Evolutionary conservation across 2,329 filamentous ascomycete species (phyloP).

Genomic region (Botrytis aclada): DNA sequence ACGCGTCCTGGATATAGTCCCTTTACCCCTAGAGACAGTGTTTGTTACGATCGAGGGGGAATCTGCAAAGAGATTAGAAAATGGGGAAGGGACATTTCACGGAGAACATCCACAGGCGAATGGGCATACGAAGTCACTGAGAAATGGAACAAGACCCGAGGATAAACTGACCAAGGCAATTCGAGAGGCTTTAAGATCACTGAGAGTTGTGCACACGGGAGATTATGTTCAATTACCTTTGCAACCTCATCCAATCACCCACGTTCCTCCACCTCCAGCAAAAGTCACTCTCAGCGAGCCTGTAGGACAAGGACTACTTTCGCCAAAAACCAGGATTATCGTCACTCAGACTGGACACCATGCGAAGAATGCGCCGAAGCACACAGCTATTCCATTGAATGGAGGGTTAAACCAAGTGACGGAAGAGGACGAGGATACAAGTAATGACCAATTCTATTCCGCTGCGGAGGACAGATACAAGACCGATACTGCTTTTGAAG

Average conservation of each 20-base stretch:
- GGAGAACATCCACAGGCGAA: slow-evolving; percentile 53
- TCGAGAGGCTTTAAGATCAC: slow-evolving; percentile 67
- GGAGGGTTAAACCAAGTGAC: slow-evolving; percentile 56
- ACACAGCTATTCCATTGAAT: slow-evolving; percentile 46
- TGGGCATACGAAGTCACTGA: slow-evolving; percentile 40
- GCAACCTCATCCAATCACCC: slow-evolving; percentile 80
- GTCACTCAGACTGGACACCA: slow-evolving; percentile 63
- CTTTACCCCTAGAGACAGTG: slow-evolving; percentile 76
- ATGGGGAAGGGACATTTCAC: slow-evolving; percentile 80
- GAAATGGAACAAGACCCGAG: slow-evolving; percentile 43
- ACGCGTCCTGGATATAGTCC: slow-evolving; percentile 74
- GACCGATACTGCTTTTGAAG: slow-evolving; percentile 52
- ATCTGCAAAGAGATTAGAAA: slow-evolving; percentile 73
- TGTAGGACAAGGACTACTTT: slow-evolving; percentile 80
- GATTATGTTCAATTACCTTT: slow-evolving; percentile 77
- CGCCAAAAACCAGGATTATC: slow-evolving; percentile 77
- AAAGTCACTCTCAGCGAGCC: slow-evolving; percentile 93
- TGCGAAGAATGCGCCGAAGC: slow-evolving; percentile 49
- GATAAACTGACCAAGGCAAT: slow-evolving; percentile 64
- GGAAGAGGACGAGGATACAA: slow-evolving; percentile 73
- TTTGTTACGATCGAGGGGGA: slow-evolving; percentile 84
- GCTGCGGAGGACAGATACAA: slow-evolving; percentile 75
- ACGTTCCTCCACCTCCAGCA: slow-evolving; percentile 78
- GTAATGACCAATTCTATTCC: slow-evolving; percentile 89
- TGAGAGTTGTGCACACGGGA: slow-evolving; percentile 77